Evolutionary conservation across 257 asterid species (phyloP).

Genomic region (Salvia splendens): DNA sequence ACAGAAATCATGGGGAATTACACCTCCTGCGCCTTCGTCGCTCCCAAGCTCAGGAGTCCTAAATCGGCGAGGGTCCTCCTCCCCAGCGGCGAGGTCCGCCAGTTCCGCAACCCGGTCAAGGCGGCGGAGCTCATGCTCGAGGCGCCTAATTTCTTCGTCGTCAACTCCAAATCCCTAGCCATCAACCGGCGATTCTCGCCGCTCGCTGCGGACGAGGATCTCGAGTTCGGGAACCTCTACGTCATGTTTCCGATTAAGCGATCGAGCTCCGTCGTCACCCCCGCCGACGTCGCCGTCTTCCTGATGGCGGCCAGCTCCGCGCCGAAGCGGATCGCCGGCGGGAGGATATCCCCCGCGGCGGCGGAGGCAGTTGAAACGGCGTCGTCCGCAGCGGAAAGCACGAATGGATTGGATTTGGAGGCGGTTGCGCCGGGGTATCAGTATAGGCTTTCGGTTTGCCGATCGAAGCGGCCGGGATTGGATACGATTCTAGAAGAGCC

Average conservation of each 20-base stretch:
- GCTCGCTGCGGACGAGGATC: conserved; percentile 66
- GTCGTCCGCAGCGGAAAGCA: not conserved
- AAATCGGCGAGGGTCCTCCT: conserved; percentile 59
- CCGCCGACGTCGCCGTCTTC: conserved; percentile 59
- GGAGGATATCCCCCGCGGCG: conserved; percentile 47
- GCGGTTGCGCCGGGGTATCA: conserved; percentile 39
- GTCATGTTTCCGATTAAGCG: conserved; percentile 62
- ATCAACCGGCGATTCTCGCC: conserved; percentile 60
- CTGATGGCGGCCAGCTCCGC: conserved; percentile 51
- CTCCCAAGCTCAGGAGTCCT: conserved; percentile 35
- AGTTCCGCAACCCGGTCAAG: conserved; percentile 53
- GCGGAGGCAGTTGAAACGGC: conserved; percentile 21
- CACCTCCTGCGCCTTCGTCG: conserved; percentile 45
- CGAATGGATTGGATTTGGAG: conserved; percentile 35
- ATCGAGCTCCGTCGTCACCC: conserved; percentile 50
- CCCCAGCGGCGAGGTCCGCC: conserved; percentile 63
- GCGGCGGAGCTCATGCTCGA: conserved; percentile 87
- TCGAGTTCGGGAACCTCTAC: conserved; percentile 57
- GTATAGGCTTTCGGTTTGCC: conserved; percentile 39
- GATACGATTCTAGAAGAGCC: conserved; percentile 62
- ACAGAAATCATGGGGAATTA: conserved; percentile 56
- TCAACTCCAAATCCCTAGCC: conserved; percentile 46
- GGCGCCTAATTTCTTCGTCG: conserved; percentile 50
- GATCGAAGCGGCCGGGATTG: conserved; percentile 56
- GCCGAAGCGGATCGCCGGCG: conserved; percentile 52